Evolutionary conservation across 2,329 filamentous ascomycete species (phyloP), one percentile per base, ranked within the genome.

Genomic region (Paraphaeosphaeria minitans): DNA sequence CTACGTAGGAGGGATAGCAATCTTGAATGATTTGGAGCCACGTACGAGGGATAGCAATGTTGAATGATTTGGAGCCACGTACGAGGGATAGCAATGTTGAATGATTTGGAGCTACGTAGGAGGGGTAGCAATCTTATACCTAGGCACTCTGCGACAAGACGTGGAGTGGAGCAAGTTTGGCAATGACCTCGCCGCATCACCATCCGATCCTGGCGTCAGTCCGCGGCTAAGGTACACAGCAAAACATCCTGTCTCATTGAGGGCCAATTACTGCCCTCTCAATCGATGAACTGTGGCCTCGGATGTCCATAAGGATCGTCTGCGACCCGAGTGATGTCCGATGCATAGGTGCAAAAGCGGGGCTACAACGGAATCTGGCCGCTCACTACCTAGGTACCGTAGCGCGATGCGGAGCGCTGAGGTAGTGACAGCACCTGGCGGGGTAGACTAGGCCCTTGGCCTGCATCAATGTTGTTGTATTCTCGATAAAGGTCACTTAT

Each of bases 311-410:
- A 19, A 24, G 9, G n/a, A 50, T 22, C 47, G 21, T 24, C 21
- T 21, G 31, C 31, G 31, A 37, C 47, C 47, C 47, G 47, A 50
- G 24, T 39, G 31, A 35, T 39, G 9, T 16, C 47, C 47, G 43
- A 22, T 27, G 37, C 50, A 5, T n/a, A n/a, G n/a, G 16, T n/a
- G 0, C n/a, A 54, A 54, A 45, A 21, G 47, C 50, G 53, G 42
- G 37, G 16, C 16, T 29, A 24, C 16, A 41, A 62, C 66, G 66
- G 66, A 68, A 68, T 56, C 45, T 33, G 22, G 35, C 63, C 64
- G 63, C 64, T 22, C 45, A 33, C 42, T 62, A n/a, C n/a, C n/a
- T n/a, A n/a, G n/a, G n/a, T n/a, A n/a, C n/a, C n/a, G n/a, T n/a
- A 63, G 60, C 55, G 64, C 31, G 39, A 56, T 66, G 63, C 63